A percentile compares a stretch with the other conserved stretches of the same genome.
Conservation (phyloP, 225 moss, liverwort and hornwort species). For the Physcomitrium patens region DNA sequence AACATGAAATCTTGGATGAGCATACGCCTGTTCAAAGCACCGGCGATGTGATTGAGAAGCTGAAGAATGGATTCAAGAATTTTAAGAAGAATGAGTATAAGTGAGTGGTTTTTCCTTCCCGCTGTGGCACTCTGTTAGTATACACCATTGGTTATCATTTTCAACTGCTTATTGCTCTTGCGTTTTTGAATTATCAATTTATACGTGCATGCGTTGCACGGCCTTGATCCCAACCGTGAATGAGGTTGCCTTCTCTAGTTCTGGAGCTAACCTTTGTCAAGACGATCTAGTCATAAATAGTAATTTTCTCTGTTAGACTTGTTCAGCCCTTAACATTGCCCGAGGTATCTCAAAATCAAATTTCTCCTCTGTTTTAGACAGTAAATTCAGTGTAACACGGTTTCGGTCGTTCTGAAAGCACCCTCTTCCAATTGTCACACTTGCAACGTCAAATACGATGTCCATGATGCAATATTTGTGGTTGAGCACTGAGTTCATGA, state of each 20-base stretch:
- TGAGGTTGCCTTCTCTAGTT: no score
- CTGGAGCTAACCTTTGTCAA: no score
- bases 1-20: constrained; percentile 37
- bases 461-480: neutral
- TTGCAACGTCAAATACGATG: neutral
- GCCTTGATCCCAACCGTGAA: no score
- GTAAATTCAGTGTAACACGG: neutral
- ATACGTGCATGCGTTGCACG: no score
- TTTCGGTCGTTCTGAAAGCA: neutral
- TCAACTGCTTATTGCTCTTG: neutral
- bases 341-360: neutral
- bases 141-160: neutral
- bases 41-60: constrained; percentile 46
- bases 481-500: constrained; percentile 12
- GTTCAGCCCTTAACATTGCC: neutral
- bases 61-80: constrained; percentile 43
- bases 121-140: neutral
- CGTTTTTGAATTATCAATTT: neutral
- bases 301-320: no score
- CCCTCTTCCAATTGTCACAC: neutral
- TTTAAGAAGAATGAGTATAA: constrained; percentile 35
- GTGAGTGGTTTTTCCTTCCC: constrained; percentile 20
- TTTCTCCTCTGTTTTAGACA: no score
- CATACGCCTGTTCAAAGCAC: constrained; percentile 25
- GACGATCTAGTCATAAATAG: no score